Evolutionary conservation across 805 yeast genomes (phyloP), one percentile per base, ranked within the genome.

Genomic region (Blastobotrys parvus): DNA sequence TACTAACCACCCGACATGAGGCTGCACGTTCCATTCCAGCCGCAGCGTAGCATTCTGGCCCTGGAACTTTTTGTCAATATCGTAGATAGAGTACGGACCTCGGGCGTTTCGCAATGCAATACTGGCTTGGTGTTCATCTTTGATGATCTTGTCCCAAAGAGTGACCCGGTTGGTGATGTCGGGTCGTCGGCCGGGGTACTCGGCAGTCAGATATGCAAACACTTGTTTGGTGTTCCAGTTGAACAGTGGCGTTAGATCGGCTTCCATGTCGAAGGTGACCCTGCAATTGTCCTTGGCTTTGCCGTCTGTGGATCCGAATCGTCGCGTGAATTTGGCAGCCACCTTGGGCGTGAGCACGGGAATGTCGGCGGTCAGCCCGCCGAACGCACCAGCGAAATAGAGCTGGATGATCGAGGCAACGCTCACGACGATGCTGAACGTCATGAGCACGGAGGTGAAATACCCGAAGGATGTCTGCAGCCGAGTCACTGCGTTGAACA

Each of bases 171-270:
- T 82, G 2, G 61, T 39, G 38, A 54, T 56, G 36, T 54, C 56
- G 42, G 49, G 46, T 45, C 63, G 53, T 40, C 56, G 57, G 1
- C 68, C 71, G 34, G 70, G 94, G 55, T 89, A 89, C 57, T 86
- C 90, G 1, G 94, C 95, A 2, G 94, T 84, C 49, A 92, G 69
- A 56, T 90, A 92, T 3, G 82, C 84, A 56, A 92, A 90, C n/a
- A 90, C 78, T 63, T 90, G 97, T 59, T 90, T 90, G 10, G 98
- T 92, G 64, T 90, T 92, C 96, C 97, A 90, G 62, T 83, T 88
- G 73, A 89, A 89, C 41, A 92, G 70, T 1, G 86, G 80, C 1
- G 84, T 59, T 48, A 90, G 69, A 62, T 90, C 59, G 5, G 64
- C 60, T 15, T 76, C 77, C 38, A 92, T 65, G 59, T 86, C 94